A percentile compares a stretch with the other conserved stretches of the same genome.
phyloP scores from a whole-genome alignment of 345 rosid genomes.

The Aurinia saxatilis region DNA sequence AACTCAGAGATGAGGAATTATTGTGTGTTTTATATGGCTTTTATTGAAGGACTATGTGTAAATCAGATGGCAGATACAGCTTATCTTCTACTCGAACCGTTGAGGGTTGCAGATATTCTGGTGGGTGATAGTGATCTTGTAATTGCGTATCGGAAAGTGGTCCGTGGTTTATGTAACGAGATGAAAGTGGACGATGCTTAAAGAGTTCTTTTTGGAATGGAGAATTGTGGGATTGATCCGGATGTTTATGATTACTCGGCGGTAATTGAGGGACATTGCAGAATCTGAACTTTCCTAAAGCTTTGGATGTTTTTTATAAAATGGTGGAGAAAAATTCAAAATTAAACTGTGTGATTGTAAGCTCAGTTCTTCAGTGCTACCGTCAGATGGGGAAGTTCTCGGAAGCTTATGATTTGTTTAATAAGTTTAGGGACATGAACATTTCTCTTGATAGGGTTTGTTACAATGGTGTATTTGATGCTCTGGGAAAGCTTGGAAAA shows the following conservation, averaged over 20 bases:
- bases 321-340: constrained; percentile 41
- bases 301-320: constrained; percentile 36
- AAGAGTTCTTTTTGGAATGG: constrained; percentile 38
- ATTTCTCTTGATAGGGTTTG: constrained; percentile 49
- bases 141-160: constrained; percentile 41
- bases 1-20: too few species aligned
- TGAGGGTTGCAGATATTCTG: too few species aligned
- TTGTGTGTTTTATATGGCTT: too few species aligned
- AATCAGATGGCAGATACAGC: too few species aligned
- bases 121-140: too few species aligned
- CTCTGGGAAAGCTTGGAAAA: constrained; percentile 58
- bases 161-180: constrained; percentile 54
- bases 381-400: constrained; percentile 35
- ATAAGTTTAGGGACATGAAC: constrained; percentile 27
- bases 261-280: constrained; percentile 47
- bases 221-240: constrained; percentile 44
- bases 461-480: constrained; percentile 44
- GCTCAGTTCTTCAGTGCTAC: constrained; percentile 48
- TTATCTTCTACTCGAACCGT: too few species aligned
- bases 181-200: constrained; percentile 51
- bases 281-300: constrained; percentile 37
- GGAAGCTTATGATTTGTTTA: too few species aligned
- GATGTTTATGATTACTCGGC: constrained; percentile 44
- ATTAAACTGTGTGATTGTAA: constrained; percentile 47
- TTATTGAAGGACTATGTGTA: too few species aligned